Evolutionary conservation across 2,329 filamentous ascomycete species (phyloP).

Genomic region (Ambrosiella cleistominuta): DNA sequence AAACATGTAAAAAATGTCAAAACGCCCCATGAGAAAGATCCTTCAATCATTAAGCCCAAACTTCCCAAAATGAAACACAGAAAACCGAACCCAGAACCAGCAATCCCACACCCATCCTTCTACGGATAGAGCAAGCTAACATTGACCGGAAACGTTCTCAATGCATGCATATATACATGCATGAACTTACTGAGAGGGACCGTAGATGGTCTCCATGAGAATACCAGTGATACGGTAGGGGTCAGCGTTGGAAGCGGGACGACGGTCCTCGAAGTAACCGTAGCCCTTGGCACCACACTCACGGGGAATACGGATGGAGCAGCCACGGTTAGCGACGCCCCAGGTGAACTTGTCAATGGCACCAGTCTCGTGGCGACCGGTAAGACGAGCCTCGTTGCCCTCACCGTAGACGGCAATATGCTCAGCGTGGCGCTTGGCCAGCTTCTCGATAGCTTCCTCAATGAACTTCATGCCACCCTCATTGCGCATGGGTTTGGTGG

Average conservation of each 20-base stretch:
- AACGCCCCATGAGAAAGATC: conserved; percentile 10
- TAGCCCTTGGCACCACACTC: conserved; percentile 72
- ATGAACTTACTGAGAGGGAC: conserved; percentile 18
- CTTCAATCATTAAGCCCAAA: conserved; percentile 10
- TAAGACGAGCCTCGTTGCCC: conserved; percentile 88
- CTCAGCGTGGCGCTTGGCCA: conserved; percentile 59
- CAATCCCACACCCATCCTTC: neutral
- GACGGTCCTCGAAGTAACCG: conserved; percentile 83
- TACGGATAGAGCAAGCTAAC: too few species aligned
- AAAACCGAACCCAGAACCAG: neutral
- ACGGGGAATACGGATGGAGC: conserved; percentile 82
- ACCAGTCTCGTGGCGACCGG: conserved; percentile 85
- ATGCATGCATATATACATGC: neutral
- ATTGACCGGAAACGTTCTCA: neutral
- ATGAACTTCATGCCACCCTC: conserved; percentile 95
- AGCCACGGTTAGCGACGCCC: conserved; percentile 89
- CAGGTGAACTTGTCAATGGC: conserved; percentile 85
- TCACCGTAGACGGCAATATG: conserved; percentile 91
- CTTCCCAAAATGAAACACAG: neutral
- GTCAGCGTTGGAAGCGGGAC: conserved; percentile 71
- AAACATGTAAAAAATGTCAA: conserved; percentile 9
- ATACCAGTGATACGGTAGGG: conserved; percentile 71
- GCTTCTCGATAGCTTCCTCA: conserved; percentile 69
- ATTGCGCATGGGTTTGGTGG: conserved; percentile 68
- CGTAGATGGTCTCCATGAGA: conserved; percentile 51